Conservation (phyloP, 2,329 filamentous ascomycete species). For the Alternaria sp. region DNA sequence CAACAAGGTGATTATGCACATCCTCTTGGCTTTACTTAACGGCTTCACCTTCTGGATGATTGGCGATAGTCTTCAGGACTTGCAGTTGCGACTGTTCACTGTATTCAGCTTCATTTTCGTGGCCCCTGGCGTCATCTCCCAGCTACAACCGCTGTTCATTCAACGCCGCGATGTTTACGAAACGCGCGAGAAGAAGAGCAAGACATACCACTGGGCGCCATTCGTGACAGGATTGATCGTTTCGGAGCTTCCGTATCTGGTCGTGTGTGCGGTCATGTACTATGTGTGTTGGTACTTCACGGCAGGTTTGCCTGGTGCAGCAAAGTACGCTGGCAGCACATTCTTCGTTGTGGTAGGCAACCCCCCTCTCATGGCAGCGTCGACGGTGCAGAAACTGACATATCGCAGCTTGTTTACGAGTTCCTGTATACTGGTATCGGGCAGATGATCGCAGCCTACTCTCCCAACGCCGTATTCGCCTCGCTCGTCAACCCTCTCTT, state of each 20-base stretch:
- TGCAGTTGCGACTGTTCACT: slow-evolving; percentile 52
- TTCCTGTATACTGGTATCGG: slow-evolving; percentile 55
- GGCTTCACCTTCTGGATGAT: slow-evolving; percentile 29
- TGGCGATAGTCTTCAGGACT: slow-evolving; percentile 34
- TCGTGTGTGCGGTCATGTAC: slow-evolving; percentile 66
- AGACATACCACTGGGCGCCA: slow-evolving; percentile 73
- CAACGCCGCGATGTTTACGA: slow-evolving; percentile 57
- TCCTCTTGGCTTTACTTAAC: slow-evolving; percentile 12
- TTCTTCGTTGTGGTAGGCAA: slow-evolving; percentile 33
- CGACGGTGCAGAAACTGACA: slow-evolving; percentile 31
- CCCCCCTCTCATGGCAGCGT: neutral
- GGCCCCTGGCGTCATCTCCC: slow-evolving; percentile 45
- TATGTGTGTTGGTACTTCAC: slow-evolving; percentile 71
- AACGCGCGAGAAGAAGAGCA: slow-evolving; percentile 65
- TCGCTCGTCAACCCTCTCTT: slow-evolving; percentile 56
- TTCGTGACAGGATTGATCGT: slow-evolving; percentile 73
- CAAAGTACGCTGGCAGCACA: slow-evolving; percentile 61
- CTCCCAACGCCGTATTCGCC: slow-evolving; percentile 52
- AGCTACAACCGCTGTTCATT: slow-evolving; percentile 53
- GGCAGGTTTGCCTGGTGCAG: slow-evolving; percentile 24
- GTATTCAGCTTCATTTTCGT: slow-evolving; percentile 56
- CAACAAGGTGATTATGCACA: slow-evolving; percentile 23
- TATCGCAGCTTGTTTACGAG: slow-evolving; percentile 68
- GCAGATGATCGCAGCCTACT: slow-evolving; percentile 59
- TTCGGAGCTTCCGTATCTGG: slow-evolving; percentile 70